Percentiles rank a stretch among this genome's conserved stretches.
Evolutionary conservation across 108 stramenopile species (phyloP).

Genomic region (Skeletonema tropicum): DNA sequence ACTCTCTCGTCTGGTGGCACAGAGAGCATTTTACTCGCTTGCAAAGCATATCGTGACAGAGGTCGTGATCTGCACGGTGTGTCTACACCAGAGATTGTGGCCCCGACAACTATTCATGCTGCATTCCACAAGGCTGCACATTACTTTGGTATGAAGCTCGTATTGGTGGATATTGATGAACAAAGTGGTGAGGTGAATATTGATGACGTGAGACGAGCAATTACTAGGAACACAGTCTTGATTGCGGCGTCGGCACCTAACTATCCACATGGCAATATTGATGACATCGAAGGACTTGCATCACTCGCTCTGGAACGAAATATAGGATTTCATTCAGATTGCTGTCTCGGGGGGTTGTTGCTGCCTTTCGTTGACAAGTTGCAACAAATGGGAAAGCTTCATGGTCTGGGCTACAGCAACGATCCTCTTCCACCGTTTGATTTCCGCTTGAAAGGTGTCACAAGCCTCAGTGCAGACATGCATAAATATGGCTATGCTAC

Average conservation of each 20-base stretch:
- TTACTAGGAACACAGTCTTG: conserved; percentile 84
- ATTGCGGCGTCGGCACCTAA: conserved; percentile 82
- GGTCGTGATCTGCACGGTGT: conserved; percentile 59
- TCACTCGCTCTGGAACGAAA: conserved; percentile 56
- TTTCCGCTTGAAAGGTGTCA: conserved; percentile 81
- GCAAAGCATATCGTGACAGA: conserved; percentile 70
- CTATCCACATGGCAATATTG: conserved; percentile 88
- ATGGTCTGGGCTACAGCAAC: not conserved
- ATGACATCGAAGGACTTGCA: conserved; percentile 63
- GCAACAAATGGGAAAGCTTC: conserved; percentile 24
- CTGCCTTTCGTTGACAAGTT: conserved; percentile 75
- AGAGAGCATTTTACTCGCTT: conserved; percentile 87
- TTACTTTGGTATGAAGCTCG: conserved; percentile 71
- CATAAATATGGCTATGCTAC: conserved; percentile 94
- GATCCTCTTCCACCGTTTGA: conserved; percentile 66
- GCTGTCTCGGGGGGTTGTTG: conserved; percentile 90
- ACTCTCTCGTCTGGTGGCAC: conserved; percentile 84
- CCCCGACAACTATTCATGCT: conserved; percentile 80
- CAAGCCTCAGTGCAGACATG: conserved; percentile 86
- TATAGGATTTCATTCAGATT: conserved; percentile 91
- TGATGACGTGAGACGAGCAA: conserved; percentile 35
- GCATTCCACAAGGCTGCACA: conserved; percentile 89
- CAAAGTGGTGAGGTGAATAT: conserved; percentile 53
- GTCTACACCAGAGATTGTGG: conserved; percentile 76
- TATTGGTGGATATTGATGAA: conserved; percentile 72